Conservation (phyloP, 768 basidiomycete species). For the Lyophyllum semitale region DNA sequence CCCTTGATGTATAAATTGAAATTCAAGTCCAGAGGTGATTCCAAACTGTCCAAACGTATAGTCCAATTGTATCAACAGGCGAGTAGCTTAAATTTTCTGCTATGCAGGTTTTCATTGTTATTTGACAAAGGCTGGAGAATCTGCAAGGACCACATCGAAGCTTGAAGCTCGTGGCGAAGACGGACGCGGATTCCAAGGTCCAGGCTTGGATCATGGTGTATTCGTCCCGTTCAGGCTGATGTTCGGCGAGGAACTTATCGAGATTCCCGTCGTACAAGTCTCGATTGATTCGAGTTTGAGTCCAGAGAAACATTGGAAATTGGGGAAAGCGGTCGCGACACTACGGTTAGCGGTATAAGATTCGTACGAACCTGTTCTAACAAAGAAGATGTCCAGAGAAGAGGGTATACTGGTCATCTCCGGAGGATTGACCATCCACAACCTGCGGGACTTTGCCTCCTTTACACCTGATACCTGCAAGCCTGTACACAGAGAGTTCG, state of each 20-base stretch:
- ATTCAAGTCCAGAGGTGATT: constrained; percentile 70
- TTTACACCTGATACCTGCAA: constrained; percentile 53
- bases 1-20: constrained; percentile 58
- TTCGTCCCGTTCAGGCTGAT: constrained; percentile 79
- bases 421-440: constrained; percentile 72
- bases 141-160: constrained; percentile 48
- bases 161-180: constrained; percentile 63
- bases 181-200: constrained; percentile 63
- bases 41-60: constrained; percentile 54
- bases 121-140: constrained; percentile 43
- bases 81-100: background rate
- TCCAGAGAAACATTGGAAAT: constrained; percentile 62
- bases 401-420: constrained; percentile 71
- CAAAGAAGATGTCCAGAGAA: constrained; percentile 36
- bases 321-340: constrained; percentile 61
- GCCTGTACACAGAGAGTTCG: constrained; percentile 53
- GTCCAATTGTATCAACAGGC: constrained; percentile 63
- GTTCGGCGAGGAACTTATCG: constrained; percentile 67
- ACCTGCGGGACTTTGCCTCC: constrained; percentile 53
- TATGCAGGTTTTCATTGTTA: background rate
- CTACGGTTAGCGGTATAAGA: constrained; percentile 47
- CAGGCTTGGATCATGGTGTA: constrained; percentile 78
- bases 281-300: constrained; percentile 63
- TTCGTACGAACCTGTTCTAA: background rate
- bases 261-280: constrained; percentile 71